phyloP scores from a whole-genome alignment of 2,329 filamentous ascomycete genomes.

The Neurospora crassa region DNA sequence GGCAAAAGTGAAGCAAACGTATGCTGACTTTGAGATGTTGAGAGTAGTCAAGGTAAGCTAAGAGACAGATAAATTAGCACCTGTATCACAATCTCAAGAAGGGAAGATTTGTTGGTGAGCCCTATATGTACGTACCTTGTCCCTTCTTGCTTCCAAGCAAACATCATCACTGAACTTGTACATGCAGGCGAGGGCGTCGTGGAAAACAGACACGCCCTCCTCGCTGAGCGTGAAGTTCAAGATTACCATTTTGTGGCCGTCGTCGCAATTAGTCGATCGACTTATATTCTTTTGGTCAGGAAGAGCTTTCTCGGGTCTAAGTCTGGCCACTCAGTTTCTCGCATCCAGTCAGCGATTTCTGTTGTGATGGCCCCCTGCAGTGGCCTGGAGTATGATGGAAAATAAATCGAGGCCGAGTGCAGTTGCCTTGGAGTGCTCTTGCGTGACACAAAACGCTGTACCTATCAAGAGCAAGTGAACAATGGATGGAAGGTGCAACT shows the following conservation, averaged over 20 bases:
- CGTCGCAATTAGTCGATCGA: background rate
- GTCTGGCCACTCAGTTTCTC: background rate
- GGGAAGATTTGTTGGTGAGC: slow-evolving; percentile 13
- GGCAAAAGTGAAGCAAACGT: slow-evolving; percentile 61
- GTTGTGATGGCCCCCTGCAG: background rate
- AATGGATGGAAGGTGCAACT: background rate
- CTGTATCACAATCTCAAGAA: background rate
- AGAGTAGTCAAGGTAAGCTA: slow-evolving; percentile 66
- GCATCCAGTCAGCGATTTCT: background rate
- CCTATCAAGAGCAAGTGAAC: background rate
- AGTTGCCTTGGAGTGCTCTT: background rate
- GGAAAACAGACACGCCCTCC: slow-evolving; percentile 59
- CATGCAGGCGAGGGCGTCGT: slow-evolving; percentile 65
- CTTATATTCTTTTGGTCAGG: background rate
- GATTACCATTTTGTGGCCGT: slow-evolving; percentile 39
- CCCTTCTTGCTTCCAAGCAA: slow-evolving; percentile 60
- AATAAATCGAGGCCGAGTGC: background rate
- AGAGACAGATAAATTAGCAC: background rate
- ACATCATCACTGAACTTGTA: slow-evolving; percentile 74
- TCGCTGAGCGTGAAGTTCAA: slow-evolving; percentile 66
- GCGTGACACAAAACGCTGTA: background rate
- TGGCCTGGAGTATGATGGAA: background rate
- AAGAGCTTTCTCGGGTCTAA: background rate
- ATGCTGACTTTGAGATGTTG: slow-evolving; percentile 73
- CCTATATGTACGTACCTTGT: slow-evolving; percentile 40